A percentile compares a stretch with the other conserved stretches of the same genome.
phyloP scores from a whole-genome alignment of 768 basidiomycete genomes.

The Pleurotus giganteus region DNA sequence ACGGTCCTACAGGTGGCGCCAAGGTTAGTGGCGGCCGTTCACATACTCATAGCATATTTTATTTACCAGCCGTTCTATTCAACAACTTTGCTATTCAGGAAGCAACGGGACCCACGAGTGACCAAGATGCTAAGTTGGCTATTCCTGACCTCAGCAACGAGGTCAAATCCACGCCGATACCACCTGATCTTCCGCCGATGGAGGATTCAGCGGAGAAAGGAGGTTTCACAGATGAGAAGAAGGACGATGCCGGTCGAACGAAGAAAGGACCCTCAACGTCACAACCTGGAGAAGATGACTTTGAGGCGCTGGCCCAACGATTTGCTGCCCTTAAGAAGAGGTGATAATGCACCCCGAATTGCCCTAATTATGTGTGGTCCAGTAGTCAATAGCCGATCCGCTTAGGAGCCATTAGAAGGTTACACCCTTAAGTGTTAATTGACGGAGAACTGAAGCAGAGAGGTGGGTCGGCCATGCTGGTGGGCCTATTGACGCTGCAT shows the following conservation, averaged over 20 bases:
- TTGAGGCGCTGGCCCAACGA: constrained; percentile 71
- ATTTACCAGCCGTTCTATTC: background rate
- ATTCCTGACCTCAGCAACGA: constrained; percentile 27
- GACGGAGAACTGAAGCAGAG: background rate
- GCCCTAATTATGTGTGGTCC: no score
- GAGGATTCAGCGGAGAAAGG: constrained; percentile 41
- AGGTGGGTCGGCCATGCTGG: background rate
- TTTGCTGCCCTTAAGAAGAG: constrained; percentile 89
- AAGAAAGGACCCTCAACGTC: constrained; percentile 20
- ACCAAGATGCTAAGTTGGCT: constrained; percentile 8
- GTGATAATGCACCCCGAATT: constrained; percentile 25
- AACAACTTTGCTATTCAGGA: background rate
- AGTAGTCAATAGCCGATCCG: background rate
- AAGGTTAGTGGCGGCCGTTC: constrained; percentile 34
- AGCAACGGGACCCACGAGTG: background rate
- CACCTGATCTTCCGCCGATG: constrained; percentile 50
- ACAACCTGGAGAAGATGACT: constrained; percentile 55
- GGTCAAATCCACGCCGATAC: constrained; percentile 32
- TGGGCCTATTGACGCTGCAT: background rate
- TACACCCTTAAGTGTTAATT: background rate
- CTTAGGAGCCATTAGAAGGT: background rate
- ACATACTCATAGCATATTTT: background rate
- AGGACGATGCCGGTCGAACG: constrained; percentile 18
- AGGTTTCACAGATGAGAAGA: constrained; percentile 17
- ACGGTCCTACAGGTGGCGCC: constrained; percentile 27